A percentile compares a stretch with the other conserved stretches of the same genome.
phyloP scores from a whole-genome alignment of 257 asterid genomes.

The Ilex asprella region DNA sequence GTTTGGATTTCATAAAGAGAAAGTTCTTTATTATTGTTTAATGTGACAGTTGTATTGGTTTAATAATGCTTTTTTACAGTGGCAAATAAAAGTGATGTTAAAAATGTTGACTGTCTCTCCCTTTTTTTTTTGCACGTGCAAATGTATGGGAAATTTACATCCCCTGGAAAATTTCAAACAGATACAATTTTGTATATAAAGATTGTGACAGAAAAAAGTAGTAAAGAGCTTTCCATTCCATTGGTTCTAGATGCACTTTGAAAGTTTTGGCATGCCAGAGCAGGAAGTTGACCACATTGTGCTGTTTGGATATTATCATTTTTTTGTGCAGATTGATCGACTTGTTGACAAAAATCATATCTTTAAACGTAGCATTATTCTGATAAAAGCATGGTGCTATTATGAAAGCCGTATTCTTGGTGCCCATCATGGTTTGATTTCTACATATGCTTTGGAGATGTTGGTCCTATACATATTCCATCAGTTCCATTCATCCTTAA shows the following conservation, averaged over 20 bases:
- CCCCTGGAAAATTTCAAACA: too few species aligned
- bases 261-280: too few species aligned
- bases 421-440: constrained; percentile 75
- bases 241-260: too few species aligned
- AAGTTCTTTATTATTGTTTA: background rate
- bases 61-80: too few species aligned
- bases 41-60: too few species aligned
- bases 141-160: background rate
- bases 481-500: constrained; percentile 34
- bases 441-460: constrained; percentile 51
- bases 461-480: constrained; percentile 43
- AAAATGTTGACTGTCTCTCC: too few species aligned
- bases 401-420: constrained; percentile 91
- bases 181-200: too few species aligned
- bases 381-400: constrained; percentile 81
- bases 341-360: constrained; percentile 65
- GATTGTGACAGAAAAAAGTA: too few species aligned
- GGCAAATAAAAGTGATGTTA: too few species aligned
- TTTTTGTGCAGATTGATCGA: constrained; percentile 63
- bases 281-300: background rate
- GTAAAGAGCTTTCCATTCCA: too few species aligned
- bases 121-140: background rate
- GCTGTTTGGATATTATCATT: constrained; percentile 1
- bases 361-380: constrained; percentile 74
- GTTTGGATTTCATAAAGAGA: too few species aligned